phyloP scores from a whole-genome alignment of 2,329 filamentous ascomycete genomes.

The Colletotrichum sp. region DNA sequence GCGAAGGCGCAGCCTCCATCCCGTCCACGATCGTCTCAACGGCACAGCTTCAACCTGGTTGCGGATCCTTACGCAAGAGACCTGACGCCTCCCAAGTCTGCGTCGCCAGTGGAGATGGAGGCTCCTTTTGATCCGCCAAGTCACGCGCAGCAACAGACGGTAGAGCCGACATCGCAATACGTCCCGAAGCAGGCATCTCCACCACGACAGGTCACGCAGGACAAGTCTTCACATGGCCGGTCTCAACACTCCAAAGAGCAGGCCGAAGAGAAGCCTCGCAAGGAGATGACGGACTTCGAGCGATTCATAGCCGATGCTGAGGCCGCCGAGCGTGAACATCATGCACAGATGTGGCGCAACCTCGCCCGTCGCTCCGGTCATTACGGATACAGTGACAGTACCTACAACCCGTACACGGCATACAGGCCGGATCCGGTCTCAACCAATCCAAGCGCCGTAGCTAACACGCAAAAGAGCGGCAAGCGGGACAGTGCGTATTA shows the following conservation, averaged over 20 bases:
- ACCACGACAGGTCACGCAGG: not conserved
- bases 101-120: constrained; percentile 14
- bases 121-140: not conserved
- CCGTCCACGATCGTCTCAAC: not conserved
- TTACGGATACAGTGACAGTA: constrained; percentile 9
- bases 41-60: constrained; percentile 17
- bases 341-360: constrained; percentile 24
- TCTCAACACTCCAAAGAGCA: not conserved
- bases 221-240: not conserved
- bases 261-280: not conserved
- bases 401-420: not conserved
- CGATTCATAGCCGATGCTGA: constrained; percentile 30
- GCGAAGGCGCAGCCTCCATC: not conserved
- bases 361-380: constrained; percentile 22
- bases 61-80: constrained; percentile 12
- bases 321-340: constrained; percentile 26
- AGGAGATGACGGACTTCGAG: constrained; percentile 27
- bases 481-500: constrained; percentile 17
- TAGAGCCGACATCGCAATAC: not conserved
- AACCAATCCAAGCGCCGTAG: not conserved
- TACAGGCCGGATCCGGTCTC: not conserved
- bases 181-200: not conserved
- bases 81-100: constrained; percentile 13
- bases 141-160: not conserved
- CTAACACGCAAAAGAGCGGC: not conserved